Evolutionary conservation across 139 green algal genomes (phyloP).

Genomic region (Volvox africanus): DNA sequence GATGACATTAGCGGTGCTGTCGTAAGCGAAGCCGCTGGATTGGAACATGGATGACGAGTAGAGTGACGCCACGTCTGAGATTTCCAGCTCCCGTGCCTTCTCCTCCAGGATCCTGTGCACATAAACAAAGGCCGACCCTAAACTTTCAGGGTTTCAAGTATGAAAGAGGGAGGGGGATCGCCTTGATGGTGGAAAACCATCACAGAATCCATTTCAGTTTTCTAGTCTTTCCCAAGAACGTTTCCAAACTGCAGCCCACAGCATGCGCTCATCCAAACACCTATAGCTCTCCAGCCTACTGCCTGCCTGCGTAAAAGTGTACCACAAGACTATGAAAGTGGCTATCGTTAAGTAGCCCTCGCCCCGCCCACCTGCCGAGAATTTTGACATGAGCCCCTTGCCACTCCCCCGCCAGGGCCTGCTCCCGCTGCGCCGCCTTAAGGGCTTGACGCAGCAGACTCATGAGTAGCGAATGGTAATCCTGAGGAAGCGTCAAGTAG

Average conservation of each 20-base stretch:
- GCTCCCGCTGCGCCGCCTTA: slow-evolving; percentile 61
- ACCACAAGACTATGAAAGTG: too few relatives aligned
- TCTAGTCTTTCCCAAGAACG: too few relatives aligned
- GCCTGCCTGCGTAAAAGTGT: too few relatives aligned
- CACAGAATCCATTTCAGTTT: too few relatives aligned
- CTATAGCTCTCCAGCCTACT: too few relatives aligned
- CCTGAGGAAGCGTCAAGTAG: slow-evolving; percentile 37
- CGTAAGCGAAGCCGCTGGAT: slow-evolving; percentile 69
- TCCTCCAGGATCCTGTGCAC: slow-evolving; percentile 79
- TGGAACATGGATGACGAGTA: slow-evolving; percentile 71
- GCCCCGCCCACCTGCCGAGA: neutral
- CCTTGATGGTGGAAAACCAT: too few relatives aligned
- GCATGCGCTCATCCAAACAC: too few relatives aligned
- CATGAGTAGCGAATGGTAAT: slow-evolving; percentile 74
- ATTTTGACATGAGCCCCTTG: slow-evolving; percentile 34
- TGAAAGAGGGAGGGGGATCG: too few relatives aligned
- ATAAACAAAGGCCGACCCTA: too few relatives aligned
- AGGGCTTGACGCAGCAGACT: slow-evolving; percentile 79
- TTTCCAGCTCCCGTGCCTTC: slow-evolving; percentile 85
- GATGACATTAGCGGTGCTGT: slow-evolving; percentile 66
- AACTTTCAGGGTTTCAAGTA: too few relatives aligned
- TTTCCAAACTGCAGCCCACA: too few relatives aligned
- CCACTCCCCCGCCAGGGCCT: neutral
- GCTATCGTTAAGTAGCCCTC: too few relatives aligned
- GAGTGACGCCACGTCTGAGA: slow-evolving; percentile 87